Conservation (phyloP, 495 filamentous ascomycete genomes). For the Penicillium angulare region DNA sequence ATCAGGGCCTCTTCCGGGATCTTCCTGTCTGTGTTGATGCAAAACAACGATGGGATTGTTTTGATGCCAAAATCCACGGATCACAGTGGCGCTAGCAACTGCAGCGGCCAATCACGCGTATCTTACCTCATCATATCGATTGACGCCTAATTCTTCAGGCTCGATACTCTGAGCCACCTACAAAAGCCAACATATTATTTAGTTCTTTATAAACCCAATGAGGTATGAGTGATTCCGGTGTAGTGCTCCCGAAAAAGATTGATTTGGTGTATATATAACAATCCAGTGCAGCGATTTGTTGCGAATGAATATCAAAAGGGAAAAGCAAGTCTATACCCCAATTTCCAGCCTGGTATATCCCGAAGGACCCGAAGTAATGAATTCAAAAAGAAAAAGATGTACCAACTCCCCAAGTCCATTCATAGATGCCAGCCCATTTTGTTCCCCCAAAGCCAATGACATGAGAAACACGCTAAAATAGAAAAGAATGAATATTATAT, state of each 20-base stretch:
- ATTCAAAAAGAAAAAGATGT: not conserved
- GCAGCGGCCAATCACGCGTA: conserved; percentile 27
- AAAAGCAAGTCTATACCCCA: not conserved
- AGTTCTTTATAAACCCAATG: too few species aligned
- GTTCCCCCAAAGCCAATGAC: not conserved
- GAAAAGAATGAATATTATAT: conserved; percentile 9
- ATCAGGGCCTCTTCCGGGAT: conserved; percentile 16
- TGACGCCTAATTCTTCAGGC: conserved; percentile 8
- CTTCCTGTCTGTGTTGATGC: conserved; percentile 27
- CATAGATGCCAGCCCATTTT: conserved; percentile 7
- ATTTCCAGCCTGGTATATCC: not conserved
- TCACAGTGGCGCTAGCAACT: conserved; percentile 30
- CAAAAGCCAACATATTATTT: too few species aligned
- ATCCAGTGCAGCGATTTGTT: too few species aligned
- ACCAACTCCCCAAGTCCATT: conserved; percentile 7
- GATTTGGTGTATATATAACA: too few species aligned
- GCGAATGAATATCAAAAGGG: too few species aligned
- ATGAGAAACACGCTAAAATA: not conserved
- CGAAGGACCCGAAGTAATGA: not conserved
- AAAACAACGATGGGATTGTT: conserved; percentile 35
- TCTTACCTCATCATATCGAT: conserved; percentile 21
- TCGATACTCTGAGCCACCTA: too few species aligned
- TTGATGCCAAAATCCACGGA: conserved; percentile 47
- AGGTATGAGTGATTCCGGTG: too few species aligned
- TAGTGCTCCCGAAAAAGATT: too few species aligned